phyloP scores from a whole-genome alignment of 495 filamentous ascomycete species.

The Clohesyomyces aquaticus region DNA sequence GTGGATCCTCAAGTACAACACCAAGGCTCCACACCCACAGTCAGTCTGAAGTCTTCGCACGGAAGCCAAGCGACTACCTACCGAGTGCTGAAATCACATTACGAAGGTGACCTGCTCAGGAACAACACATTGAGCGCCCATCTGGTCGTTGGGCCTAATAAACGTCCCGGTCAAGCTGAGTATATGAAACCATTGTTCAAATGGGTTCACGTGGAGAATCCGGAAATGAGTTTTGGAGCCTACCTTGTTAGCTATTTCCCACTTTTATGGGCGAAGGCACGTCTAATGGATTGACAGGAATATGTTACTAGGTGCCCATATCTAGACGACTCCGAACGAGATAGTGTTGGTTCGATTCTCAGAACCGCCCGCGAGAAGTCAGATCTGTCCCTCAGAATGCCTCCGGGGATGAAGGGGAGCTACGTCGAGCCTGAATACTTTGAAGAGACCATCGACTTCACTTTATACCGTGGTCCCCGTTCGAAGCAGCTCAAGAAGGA shows the following conservation, averaged over 20 bases:
- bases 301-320: conserved; percentile 19
- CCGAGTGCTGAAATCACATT: conserved; percentile 15
- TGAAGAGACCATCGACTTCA: conserved; percentile 15
- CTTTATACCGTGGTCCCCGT: conserved; percentile 11
- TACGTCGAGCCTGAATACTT: conserved; percentile 25
- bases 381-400: conserved; percentile 15
- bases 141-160: conserved; percentile 5
- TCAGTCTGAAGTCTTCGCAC: conserved; percentile 2
- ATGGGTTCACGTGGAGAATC: conserved; percentile 22
- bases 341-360: conserved; percentile 9
- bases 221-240: conserved; percentile 15
- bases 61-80: conserved; percentile 10
- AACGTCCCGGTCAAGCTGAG: conserved; percentile 9
- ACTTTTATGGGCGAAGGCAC: neutral
- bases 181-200: conserved; percentile 16
- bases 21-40: neutral
- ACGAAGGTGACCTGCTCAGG: conserved; percentile 10
- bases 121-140: conserved; percentile 16
- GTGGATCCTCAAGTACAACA: neutral
- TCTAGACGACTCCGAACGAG: conserved; percentile 14
- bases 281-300: neutral
- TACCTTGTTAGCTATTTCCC: conserved; percentile 1
- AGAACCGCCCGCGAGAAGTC: conserved; percentile 22
- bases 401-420: conserved; percentile 12
- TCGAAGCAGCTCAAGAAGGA: conserved; percentile 9